A percentile compares a stretch with the other conserved stretches of the same genome.
Evolutionary conservation across 257 asterid genomes (phyloP).

Genomic region (Nicotiana undulata): DNA sequence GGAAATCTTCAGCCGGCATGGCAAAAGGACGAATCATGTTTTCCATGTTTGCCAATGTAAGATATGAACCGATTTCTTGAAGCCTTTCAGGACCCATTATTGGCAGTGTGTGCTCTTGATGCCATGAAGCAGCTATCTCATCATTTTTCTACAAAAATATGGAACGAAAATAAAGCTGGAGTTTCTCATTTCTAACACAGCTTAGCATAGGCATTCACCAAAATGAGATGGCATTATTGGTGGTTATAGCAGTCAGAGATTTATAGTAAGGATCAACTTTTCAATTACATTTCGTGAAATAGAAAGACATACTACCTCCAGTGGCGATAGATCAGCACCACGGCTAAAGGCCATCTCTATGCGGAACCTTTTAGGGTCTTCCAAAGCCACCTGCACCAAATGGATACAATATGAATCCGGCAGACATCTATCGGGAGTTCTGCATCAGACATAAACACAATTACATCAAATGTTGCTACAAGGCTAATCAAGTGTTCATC

Average conservation of each 20-base stretch:
- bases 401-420: constrained; percentile 2
- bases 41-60: constrained; percentile 76
- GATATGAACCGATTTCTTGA: constrained; percentile 69
- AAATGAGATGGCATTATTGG: not conserved
- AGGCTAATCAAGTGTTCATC: not conserved
- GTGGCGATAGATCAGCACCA: constrained; percentile 88
- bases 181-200: not conserved
- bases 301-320: constrained; percentile 45
- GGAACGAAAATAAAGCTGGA: not conserved
- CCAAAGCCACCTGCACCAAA: constrained; percentile 60
- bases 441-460: not conserved
- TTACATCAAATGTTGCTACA: not conserved
- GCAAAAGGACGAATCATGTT: constrained; percentile 72
- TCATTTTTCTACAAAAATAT: constrained; percentile 46
- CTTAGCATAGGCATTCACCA: not conserved
- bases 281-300: not conserved
- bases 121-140: constrained; percentile 57
- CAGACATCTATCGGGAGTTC: not conserved
- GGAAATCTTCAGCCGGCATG: constrained; percentile 95
- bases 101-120: constrained; percentile 82
- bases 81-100: constrained; percentile 92
- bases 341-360: constrained; percentile 82
- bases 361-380: constrained; percentile 83
- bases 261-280: not conserved
- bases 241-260: not conserved